Evolutionary conservation across 768 basidiomycete species (phyloP).

Genomic region (Boletus vinaceobasis): DNA sequence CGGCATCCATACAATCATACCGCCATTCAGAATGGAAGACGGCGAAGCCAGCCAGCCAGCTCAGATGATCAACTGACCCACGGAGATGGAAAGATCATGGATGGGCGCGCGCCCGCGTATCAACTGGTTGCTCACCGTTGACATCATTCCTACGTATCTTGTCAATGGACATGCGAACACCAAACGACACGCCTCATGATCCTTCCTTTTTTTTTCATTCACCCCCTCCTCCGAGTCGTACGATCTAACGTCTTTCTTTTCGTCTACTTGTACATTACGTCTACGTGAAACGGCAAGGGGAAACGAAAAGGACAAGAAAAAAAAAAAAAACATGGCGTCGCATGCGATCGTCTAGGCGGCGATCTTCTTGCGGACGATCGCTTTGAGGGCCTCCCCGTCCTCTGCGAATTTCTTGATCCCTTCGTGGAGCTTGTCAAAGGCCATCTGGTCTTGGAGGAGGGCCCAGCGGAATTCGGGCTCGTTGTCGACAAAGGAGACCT

Average conservation of each 20-base stretch:
- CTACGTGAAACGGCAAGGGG: too few species aligned
- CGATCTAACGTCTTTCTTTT: too few species aligned
- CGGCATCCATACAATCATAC: background rate
- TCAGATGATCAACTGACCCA: background rate
- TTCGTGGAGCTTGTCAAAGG: slow-evolving; percentile 98
- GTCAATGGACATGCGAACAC: too few species aligned
- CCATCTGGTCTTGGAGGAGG: slow-evolving; percentile 91
- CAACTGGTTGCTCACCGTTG: too few species aligned
- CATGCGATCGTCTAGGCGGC: background rate
- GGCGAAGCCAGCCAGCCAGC: background rate
- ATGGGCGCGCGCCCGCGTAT: too few species aligned
- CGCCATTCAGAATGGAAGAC: background rate
- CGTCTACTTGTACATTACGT: too few species aligned
- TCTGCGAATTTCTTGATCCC: slow-evolving; percentile 98
- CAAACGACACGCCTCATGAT: too few species aligned
- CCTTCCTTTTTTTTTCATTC: too few species aligned
- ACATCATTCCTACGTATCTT: too few species aligned
- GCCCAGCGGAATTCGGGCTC: slow-evolving; percentile 96
- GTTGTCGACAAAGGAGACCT: slow-evolving; percentile 85
- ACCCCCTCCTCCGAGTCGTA: too few species aligned
- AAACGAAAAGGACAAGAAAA: too few species aligned
- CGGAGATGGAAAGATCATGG: background rate
- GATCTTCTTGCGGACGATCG: slow-evolving; percentile 68
- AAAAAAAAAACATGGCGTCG: background rate
- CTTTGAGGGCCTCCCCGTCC: slow-evolving; percentile 89